Base-by-base conservation (phyloP, 2,329 filamentous ascomycete genomes). In the Pyrenophora seminiperda region DNA sequence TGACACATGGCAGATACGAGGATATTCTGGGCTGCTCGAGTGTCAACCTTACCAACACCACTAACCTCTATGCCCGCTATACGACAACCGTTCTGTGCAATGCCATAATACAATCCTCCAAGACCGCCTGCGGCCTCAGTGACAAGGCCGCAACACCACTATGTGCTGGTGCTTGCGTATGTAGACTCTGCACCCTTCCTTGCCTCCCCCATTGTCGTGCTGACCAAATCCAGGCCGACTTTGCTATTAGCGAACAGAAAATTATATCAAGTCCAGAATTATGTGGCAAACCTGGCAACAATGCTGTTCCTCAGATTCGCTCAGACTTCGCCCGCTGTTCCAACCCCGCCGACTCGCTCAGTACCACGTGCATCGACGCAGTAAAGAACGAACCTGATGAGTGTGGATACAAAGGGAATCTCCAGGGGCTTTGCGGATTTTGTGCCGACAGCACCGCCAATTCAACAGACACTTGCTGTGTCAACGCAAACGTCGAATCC, bases 401-500 rank as follows among this genome's bases (percentile, higher is more conserved):
- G 69, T 99, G 94, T 73, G 94, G 94, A 38, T 99, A 88, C 70
- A 83, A 81, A 32, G 82, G 84, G 57, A 88, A 88, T 63, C 71
- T 86, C 6, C 75, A 81, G 46, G 91, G 92, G 2, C 80, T 99
- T 29, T 99, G 94, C 76, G 85, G 87, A 4, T 97, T 94, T 73
- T 99, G 94, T 73, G 82, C 83, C 33, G 80, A 85, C 5, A 93
- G 89, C 63, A 91, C 92, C 20, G 84, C 87, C 56, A 97, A 97
- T 74, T 88, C 91, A 7, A 97, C 93, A 41, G 93, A 97, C 72
- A 95, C 92, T 3, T 99, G 94, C 78, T 99, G 94, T 73, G 87
- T 91, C 66, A 91, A 85, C 63, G 86, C 92, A 4, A 81, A 91
- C 54, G 86, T 88, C n/a, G 83, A 90, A 50, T 76, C 77, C 19